Conservation (phyloP, 2,329 filamentous ascomycete genomes). For the Fusarium sp. region DNA sequence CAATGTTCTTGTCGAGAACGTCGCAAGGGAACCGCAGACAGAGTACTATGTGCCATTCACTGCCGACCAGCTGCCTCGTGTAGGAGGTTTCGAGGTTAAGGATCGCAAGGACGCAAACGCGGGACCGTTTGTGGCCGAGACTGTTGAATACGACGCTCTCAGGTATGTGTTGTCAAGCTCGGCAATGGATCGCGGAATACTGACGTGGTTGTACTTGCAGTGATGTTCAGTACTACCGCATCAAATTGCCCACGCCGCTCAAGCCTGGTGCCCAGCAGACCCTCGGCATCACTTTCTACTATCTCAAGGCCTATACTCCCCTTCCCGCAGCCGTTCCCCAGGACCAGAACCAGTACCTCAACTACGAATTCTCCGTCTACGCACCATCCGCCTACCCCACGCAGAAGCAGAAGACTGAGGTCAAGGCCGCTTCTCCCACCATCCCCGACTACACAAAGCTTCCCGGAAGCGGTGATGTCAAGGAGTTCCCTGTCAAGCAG, state of each 20-base stretch:
- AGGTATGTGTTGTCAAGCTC: slow-evolving; percentile 55
- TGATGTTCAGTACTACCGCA: slow-evolving; percentile 82
- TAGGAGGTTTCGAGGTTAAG: slow-evolving; percentile 90
- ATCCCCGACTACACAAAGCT: slow-evolving; percentile 88
- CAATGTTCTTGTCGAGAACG: slow-evolving; percentile 94
- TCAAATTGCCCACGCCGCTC: slow-evolving; percentile 80
- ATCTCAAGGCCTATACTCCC: slow-evolving; percentile 80
- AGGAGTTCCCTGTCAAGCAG: slow-evolving; percentile 78
- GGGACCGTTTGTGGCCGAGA: slow-evolving; percentile 73
- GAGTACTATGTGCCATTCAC: slow-evolving; percentile 94
- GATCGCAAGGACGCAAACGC: slow-evolving; percentile 83
- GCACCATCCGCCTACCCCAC: slow-evolving; percentile 84
- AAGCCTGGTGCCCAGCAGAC: slow-evolving; percentile 81
- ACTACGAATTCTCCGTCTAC: slow-evolving; percentile 87
- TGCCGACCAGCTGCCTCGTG: slow-evolving; percentile 73
- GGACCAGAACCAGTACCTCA: slow-evolving; percentile 84
- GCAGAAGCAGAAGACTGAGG: slow-evolving; percentile 93
- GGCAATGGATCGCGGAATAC: slow-evolving; percentile 1
- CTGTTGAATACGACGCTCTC: slow-evolving; percentile 69
- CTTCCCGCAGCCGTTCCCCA: slow-evolving; percentile 86
- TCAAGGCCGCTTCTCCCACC: slow-evolving; percentile 83
- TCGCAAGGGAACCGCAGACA: slow-evolving; percentile 78
- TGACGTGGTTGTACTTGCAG: slow-evolving; percentile 54
- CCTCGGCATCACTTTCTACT: slow-evolving; percentile 84
- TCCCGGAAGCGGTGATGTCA: slow-evolving; percentile 65